phyloP scores from a whole-genome alignment of 805 yeast genomes.

The Barnettozyma wickerhamii region DNA sequence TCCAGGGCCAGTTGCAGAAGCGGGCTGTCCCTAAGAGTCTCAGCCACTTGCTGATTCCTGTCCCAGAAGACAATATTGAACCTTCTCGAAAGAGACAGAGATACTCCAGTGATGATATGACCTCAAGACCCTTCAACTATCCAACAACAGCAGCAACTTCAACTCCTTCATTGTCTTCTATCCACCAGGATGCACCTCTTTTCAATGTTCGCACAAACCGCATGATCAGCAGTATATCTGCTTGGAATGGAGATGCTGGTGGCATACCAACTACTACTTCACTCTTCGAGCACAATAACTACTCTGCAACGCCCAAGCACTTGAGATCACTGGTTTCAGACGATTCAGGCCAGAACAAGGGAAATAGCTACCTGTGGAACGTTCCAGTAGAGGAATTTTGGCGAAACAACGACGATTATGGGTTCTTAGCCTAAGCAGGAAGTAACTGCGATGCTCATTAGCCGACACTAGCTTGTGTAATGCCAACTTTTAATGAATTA shows the following conservation, averaged over 20 bases:
- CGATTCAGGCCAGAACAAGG: neutral
- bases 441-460: too few relatives aligned
- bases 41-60: conserved; percentile 42
- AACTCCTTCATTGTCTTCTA: too few relatives aligned
- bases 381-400: conserved; percentile 43
- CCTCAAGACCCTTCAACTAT: too few relatives aligned
- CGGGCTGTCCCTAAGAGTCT: conserved; percentile 51
- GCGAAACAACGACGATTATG: conserved; percentile 45
- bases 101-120: conserved; percentile 15
- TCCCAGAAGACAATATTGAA: conserved; percentile 23
- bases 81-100: conserved; percentile 13
- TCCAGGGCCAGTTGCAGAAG: conserved; percentile 47
- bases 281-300: conserved; percentile 22
- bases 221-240: conserved; percentile 57
- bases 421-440: conserved; percentile 39
- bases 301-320: conserved; percentile 5
- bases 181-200: conserved; percentile 18
- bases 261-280: conserved; percentile 21
- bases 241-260: conserved; percentile 52
- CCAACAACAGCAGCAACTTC: conserved; percentile 17
- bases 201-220: conserved; percentile 46
- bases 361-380: conserved; percentile 21
- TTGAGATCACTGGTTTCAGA: neutral
- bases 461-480: too few relatives aligned
- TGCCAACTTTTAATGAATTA: conserved; percentile 3